These are phyloP conservation scores for Vitis hybrid DNA, from an alignment of 177 flowering plant species.

Conservation along the genomic window DNA sequence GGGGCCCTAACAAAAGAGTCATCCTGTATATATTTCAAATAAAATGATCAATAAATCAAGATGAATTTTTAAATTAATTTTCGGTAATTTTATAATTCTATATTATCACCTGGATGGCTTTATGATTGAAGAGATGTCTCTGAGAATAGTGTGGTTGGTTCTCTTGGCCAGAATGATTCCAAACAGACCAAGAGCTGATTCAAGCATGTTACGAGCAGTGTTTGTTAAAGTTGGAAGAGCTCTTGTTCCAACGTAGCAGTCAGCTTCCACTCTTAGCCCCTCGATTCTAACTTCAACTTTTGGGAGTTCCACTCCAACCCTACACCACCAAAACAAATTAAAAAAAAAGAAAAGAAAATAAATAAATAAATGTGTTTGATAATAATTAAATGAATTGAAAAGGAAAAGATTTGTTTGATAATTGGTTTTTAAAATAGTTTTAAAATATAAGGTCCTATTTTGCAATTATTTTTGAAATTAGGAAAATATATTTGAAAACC, in stretches of 20 bases:
- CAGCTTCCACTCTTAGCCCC: slow-evolving; percentile 25
- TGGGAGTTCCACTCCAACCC: slow-evolving; percentile 28
- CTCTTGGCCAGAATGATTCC: slow-evolving; percentile 25
- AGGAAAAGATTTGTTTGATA: not conserved
- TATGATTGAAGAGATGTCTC: slow-evolving; percentile 28
- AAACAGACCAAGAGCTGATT: slow-evolving; percentile 18
- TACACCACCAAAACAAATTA: not conserved
- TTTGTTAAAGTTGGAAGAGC: slow-evolving; percentile 36
- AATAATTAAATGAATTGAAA: not conserved
- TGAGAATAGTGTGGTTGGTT: slow-evolving; percentile 24
- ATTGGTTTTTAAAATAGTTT: too few species aligned
- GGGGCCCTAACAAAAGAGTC: slow-evolving; percentile 42
- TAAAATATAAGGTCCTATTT: too few species aligned
- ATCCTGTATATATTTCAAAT: slow-evolving; percentile 19
- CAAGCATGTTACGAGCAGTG: slow-evolving; percentile 24
- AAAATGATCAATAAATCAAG: too few species aligned
- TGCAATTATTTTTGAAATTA: too few species aligned
- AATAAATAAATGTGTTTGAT: not conserved
- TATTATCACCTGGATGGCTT: slow-evolving; percentile 25
- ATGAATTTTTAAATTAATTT: too few species aligned
- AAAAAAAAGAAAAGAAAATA: not conserved
- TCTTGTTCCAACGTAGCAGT: slow-evolving; percentile 27
- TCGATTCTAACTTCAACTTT: slow-evolving; percentile 33
- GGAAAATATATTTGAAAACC: too few species aligned
- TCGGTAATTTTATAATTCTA: too few species aligned